A percentile compares a stretch with the other conserved stretches of the same genome.
These are phyloP conservation scores for Hanseniaspora taiwanica DNA, from an alignment of 805 yeast species.

Conservation along the genomic window DNA sequence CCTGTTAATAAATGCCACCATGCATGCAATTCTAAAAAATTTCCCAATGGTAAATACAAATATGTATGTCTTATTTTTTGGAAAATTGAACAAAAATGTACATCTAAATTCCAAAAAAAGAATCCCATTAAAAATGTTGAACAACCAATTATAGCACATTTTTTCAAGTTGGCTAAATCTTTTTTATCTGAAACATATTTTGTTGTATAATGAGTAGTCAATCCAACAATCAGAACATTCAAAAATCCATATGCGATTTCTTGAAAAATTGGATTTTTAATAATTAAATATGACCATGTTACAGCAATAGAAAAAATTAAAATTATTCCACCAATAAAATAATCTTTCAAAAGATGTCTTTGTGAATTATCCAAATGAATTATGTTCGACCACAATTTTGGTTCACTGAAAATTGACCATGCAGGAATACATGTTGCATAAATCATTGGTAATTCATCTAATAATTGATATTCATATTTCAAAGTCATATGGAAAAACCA, in stretches of 20 bases:
- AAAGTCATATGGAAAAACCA: conserved; percentile 97
- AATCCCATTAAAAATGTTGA: conserved; percentile 60
- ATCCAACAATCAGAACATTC: conserved; percentile 57
- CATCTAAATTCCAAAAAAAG: conserved; percentile 80
- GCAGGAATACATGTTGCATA: conserved; percentile 94
- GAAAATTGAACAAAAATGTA: conserved; percentile 56
- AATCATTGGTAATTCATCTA: conserved; percentile 96
- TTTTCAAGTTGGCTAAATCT: conserved; percentile 37
- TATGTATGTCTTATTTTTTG: conserved; percentile 43
- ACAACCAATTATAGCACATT: conserved; percentile 47
- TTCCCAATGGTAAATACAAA: conserved; percentile 72
- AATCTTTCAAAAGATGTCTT: conserved; percentile 18
- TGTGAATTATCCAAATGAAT: background rate
- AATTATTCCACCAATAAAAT: conserved; percentile 34
- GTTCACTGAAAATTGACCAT: conserved; percentile 66
- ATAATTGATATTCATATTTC: conserved; percentile 72
- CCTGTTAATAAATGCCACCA: conserved; percentile 96
- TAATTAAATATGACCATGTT: conserved; percentile 59
- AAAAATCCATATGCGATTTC: conserved; percentile 73
- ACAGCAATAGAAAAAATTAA: conserved; percentile 42
- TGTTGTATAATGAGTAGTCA: conserved; percentile 40
- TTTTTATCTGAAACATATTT: conserved; percentile 36
- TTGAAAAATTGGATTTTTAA: conserved; percentile 76
- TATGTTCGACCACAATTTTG: conserved; percentile 14
- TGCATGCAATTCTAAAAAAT: conserved; percentile 81